Evolutionary conservation across 2,329 filamentous ascomycete genomes (phyloP), one percentile per base, ranked within the genome.

Genomic region (Esteya vermicola): DNA sequence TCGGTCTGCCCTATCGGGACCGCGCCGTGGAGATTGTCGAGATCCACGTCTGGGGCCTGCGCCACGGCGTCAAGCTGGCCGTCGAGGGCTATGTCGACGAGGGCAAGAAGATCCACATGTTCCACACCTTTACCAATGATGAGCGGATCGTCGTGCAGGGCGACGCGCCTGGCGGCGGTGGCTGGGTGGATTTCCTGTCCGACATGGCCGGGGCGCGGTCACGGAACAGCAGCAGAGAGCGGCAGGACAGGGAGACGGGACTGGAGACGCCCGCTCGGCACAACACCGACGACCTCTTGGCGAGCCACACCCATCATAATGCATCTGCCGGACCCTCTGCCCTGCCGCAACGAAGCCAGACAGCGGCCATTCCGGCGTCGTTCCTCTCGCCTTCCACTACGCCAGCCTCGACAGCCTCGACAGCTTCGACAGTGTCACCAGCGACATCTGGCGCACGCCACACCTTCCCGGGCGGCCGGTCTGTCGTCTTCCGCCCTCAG

Each of bases 31-130:
- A 96, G 59, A 76, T 96, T 31, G 56, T 88, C 10, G 89, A 96
- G 57, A 68, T 98, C 1, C 88, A 94, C 53, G 75, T 88, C 12
- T 95, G 85, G 85, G 91, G 88, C 0, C 56, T 96, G 38, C 68
- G 85, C 34, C 78, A 88, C 50, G 88, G 89, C 0, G 88, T 96
- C 45, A 93, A 91, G 58, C 72, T 96, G 25, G 74, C 78, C 1
- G 71, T 96, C 1, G 82, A 93, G 54, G 86, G 86, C 0, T 96
- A 78, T 47, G 75, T 78, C 2, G 82, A 96, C n/a, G 81, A 91
- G 48, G 89, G 91, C 6, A 88, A 85, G 61, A 78, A 73, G 50
- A 94, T 96, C 50, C 79, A 85, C 53, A 67, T 73, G 9, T 80
- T 91, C 40, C 88, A 96, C 55, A 81, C 80, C 0, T 96, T 96